Evolutionary conservation across 2,329 filamentous ascomycete species (phyloP), one percentile per base, ranked within the genome.

Genomic region (Penicillium capsulatum): DNA sequence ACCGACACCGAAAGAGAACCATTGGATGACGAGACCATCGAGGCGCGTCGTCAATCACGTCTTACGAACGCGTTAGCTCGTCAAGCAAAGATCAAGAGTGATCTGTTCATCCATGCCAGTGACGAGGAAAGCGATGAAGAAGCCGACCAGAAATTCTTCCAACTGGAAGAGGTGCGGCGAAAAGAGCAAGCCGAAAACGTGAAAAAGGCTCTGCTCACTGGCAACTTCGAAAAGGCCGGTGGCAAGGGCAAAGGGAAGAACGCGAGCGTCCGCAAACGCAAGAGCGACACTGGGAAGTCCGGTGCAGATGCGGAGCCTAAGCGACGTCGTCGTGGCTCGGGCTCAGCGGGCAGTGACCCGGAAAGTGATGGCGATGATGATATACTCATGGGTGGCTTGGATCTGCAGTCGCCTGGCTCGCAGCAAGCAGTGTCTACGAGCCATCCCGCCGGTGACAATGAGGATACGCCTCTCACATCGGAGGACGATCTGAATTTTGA

Each of bases 101-200:
- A 83, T 16, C 67, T 91, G 27, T 91, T 81, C 55, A 84, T 98
- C 35, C 79, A 84, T 42, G 81, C 83, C 26, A 88, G 84, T 51
- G 92, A 97, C 59, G 92, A 97, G 37, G 89, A 95, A 52, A 83
- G 77, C n/a, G 88, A 95, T 56, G 80, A 77, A 22, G 87, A 89
- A 32, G 77, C 79, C 40, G 79, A 86, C 64, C 71, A 61, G 15
- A 80, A 77, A 14, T 96, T 96, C 66, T 96, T 91, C 64, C 80
- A 76, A 2, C 74, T 78, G 11, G 90, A 96, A 65, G 80, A 83
- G 61, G 69, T 75, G 48, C 72, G 83, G 44, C 73, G 85, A 34
- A 73, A 79, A 48, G 75, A 75, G 33, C 76, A 75, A 36, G 66
- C 65, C 17, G 64, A 69, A 20, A 67, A 69, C 11, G 70, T 79